phyloP scores from a whole-genome alignment of 106 monocot species.

The Allium sativum region DNA sequence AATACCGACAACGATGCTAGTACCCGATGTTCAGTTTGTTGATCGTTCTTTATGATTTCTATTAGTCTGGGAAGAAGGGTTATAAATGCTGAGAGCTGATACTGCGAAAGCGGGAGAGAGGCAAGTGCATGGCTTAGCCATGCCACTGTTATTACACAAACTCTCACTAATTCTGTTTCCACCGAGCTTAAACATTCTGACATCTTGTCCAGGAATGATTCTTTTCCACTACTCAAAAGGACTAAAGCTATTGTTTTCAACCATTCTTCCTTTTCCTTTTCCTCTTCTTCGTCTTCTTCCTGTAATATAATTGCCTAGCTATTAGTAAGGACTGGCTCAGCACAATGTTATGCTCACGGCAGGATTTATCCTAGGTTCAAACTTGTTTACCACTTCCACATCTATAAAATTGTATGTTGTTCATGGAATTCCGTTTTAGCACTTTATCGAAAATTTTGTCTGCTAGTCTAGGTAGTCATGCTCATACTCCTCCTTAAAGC shows the following conservation, averaged over 20 bases:
- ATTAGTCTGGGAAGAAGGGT: conserved; percentile 24
- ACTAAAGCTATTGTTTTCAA: conserved; percentile 15
- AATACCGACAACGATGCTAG: conserved; percentile 30
- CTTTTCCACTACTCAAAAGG: conserved; percentile 30
- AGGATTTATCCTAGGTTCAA: too few relatives aligned
- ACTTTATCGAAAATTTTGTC: too few relatives aligned
- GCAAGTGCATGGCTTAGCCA: conserved; percentile 39
- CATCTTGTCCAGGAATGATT: conserved; percentile 25
- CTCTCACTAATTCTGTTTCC: conserved; percentile 13
- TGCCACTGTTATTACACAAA: conserved; percentile 26
- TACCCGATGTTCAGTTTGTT: conserved; percentile 19
- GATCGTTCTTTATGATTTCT: conserved; percentile 9
- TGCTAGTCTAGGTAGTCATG: too few relatives aligned
- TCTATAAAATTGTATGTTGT: too few relatives aligned
- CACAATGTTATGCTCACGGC: neutral
- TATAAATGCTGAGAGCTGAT: conserved; percentile 21
- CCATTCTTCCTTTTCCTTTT: conserved; percentile 28
- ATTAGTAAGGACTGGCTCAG: neutral
- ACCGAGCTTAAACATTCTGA: conserved; percentile 24
- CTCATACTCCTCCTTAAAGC: too few relatives aligned
- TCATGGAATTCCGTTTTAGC: too few relatives aligned
- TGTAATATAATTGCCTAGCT: neutral
- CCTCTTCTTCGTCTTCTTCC: conserved; percentile 26
- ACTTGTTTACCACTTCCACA: too few relatives aligned
- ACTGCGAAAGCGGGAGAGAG: conserved; percentile 10